Evolutionary conservation across 2,329 filamentous ascomycete species (phyloP), one percentile per base, ranked within the genome.

Genomic region (Arachnomyces sp.): DNA sequence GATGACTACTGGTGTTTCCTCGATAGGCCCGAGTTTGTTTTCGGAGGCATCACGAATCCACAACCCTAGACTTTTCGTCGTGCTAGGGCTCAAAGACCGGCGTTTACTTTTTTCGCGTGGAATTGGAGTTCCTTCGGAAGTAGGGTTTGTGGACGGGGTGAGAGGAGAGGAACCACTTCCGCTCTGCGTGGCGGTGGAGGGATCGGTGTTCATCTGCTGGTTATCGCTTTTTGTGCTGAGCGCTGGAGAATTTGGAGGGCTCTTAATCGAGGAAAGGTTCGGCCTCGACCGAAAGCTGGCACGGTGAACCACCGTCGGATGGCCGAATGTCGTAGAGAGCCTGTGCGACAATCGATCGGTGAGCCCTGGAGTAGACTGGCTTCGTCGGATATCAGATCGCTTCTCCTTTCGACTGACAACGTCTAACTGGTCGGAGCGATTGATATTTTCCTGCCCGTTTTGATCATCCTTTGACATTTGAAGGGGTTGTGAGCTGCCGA

Each of bases 251-350:
- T 40, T 37, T 4, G 39, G 38, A 2, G 49, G 46, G 28, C 46
- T 49, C 4, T 54, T 46, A 12, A 48, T 39, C 25, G 48, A 49
- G 17, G 48, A 49, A 34, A 65, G 52, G 29, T 49, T 61, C 34
- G 59, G 60, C 31, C 63, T 58, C 3, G 52, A 47, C 14, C 56
- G 56, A 5, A 62, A 47, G 40, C 58, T 54, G 2, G 55, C 49
- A 37, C 63, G 62, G 36, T 54, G 64, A 34, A 68, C 62, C 5
- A 68, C 58, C 4, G 65, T 68, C 14, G 61, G 54, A 28, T 60
- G 54, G 2, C 59, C 59, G 47, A 68, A 65, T 4, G 61, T 55
- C 17, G 55, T 54, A 3, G 63, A 65, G 14, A 67, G 38, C 42
- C 55, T 65, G 29, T 54, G 56, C 2, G 65, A 61, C 8, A 68